Conservation (phyloP, 2,329 filamentous ascomycete genomes). For the Chaetothyriales sp. region DNA sequence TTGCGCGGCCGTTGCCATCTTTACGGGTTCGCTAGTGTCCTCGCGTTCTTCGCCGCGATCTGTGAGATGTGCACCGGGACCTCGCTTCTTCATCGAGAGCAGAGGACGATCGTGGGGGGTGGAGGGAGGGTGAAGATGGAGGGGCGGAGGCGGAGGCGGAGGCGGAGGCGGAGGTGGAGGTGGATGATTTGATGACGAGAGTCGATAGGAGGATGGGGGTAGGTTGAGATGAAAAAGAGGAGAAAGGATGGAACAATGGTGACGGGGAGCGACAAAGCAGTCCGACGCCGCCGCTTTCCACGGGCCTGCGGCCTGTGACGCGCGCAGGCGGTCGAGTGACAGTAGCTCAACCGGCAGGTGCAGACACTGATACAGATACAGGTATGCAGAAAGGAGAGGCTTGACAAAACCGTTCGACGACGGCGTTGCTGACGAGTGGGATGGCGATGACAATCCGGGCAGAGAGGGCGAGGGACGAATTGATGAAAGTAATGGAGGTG, state of each 20-base stretch:
- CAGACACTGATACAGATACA: not conserved
- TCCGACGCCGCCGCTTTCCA: not conserved
- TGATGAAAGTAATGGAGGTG: too few relatives aligned
- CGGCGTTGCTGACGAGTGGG: not conserved
- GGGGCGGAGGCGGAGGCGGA: too few relatives aligned
- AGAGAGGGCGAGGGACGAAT: not conserved
- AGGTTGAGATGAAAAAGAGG: not conserved
- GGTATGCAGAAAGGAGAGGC: too few relatives aligned
- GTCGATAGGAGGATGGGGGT: not conserved
- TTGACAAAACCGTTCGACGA: not conserved
- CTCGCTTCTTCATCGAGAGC: not conserved
- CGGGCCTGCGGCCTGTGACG: not conserved
- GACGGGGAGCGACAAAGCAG: not conserved
- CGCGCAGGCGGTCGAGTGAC: not conserved
- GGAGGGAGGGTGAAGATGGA: not conserved
- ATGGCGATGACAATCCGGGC: not conserved
- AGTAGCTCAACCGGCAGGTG: not conserved
- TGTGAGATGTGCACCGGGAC: not conserved
- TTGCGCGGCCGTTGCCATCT: constrained; percentile 40
- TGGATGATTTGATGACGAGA: too few relatives aligned
- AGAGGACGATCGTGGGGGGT: too few relatives aligned
- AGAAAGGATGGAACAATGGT: not conserved
- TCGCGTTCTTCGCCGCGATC: not conserved
- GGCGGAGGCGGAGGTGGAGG: too few relatives aligned
- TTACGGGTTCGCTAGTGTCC: not conserved